phyloP scores from a whole-genome alignment of 2,329 filamentous ascomycete genomes.

The Penicillium janthinellum region DNA sequence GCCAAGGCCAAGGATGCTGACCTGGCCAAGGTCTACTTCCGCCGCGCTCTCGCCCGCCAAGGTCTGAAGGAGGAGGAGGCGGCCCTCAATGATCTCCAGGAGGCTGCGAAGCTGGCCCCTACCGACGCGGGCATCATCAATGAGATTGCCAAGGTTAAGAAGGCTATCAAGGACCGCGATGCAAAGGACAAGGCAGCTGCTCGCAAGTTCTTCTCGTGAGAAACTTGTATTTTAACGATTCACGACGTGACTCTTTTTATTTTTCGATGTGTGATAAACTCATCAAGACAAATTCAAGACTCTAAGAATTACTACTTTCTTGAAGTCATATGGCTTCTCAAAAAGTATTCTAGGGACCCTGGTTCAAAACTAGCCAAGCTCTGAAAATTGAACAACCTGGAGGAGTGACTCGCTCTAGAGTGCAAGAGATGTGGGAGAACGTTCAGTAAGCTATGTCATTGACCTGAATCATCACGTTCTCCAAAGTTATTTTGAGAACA shows the following conservation, averaged over 20 bases:
- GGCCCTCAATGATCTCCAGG: conserved; percentile 72
- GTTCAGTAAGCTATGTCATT: too few relatives aligned
- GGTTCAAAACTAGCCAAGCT: too few relatives aligned
- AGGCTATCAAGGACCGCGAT: conserved; percentile 68
- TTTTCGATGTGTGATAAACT: conserved; percentile 31
- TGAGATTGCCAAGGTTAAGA: conserved; percentile 78
- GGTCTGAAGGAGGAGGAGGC: conserved; percentile 82
- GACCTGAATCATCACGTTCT: too few relatives aligned
- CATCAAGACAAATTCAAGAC: conserved; percentile 12
- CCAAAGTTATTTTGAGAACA: too few relatives aligned
- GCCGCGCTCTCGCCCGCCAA: conserved; percentile 74
- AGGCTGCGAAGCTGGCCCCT: conserved; percentile 74
- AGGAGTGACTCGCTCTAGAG: too few relatives aligned
- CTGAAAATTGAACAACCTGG: too few relatives aligned
- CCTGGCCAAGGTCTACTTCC: conserved; percentile 85
- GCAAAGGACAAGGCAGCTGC: conserved; percentile 92
- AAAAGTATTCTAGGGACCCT: too few relatives aligned
- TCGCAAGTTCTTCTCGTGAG: conserved; percentile 79
- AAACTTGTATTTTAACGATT: conserved; percentile 20
- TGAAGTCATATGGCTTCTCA: not conserved
- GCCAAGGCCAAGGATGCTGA: conserved; percentile 70
- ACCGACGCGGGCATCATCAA: conserved; percentile 72
- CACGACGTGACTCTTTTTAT: conserved; percentile 25
- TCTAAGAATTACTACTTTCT: not conserved
- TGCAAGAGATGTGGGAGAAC: too few relatives aligned